Percentiles rank a stretch among this genome's conserved stretches.
Evolutionary conservation across 75 land plant species (phyloP).

Genomic region (Sequoia sempervirens): DNA sequence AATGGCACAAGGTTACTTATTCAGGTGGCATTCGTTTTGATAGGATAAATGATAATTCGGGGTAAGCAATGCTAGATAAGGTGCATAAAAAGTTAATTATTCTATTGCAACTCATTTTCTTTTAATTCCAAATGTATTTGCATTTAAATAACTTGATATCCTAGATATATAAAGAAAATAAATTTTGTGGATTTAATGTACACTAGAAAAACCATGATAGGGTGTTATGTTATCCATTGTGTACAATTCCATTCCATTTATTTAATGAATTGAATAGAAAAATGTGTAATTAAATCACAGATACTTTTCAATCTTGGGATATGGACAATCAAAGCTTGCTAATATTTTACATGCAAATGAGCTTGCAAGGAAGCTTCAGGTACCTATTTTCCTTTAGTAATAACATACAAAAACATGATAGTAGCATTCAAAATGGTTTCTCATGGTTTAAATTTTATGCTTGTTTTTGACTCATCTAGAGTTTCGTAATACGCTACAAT

Average conservation of each 20-base stretch:
- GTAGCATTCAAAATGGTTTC: background rate
- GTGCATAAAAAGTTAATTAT: background rate
- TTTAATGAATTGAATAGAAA: background rate
- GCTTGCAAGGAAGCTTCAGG: conserved; percentile 52
- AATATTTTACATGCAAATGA: conserved; percentile 59
- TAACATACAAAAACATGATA: background rate
- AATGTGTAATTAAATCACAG: conserved; percentile 13
- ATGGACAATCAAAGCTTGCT: conserved; percentile 72
- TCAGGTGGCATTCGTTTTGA: conserved; percentile 50
- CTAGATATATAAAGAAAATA: no score
- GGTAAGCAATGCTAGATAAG: conserved; percentile 22
- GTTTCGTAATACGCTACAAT: background rate
- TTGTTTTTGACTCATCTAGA: background rate
- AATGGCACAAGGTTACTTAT: conserved; percentile 30
- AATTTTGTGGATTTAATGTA: background rate
- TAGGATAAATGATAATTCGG: conserved; percentile 45
- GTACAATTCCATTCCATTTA: background rate
- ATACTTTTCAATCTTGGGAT: conserved; percentile 25
- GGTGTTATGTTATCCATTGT: background rate
- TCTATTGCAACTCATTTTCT: background rate
- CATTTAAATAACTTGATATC: background rate
- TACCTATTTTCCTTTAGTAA: conserved; percentile 2
- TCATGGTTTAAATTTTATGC: background rate
- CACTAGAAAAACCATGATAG: background rate
- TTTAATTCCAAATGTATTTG: background rate